These are phyloP conservation scores for Lobosporangium transversale DNA, from an alignment of 192 early-diverging fungal genomes.

Conservation along the genomic window DNA sequence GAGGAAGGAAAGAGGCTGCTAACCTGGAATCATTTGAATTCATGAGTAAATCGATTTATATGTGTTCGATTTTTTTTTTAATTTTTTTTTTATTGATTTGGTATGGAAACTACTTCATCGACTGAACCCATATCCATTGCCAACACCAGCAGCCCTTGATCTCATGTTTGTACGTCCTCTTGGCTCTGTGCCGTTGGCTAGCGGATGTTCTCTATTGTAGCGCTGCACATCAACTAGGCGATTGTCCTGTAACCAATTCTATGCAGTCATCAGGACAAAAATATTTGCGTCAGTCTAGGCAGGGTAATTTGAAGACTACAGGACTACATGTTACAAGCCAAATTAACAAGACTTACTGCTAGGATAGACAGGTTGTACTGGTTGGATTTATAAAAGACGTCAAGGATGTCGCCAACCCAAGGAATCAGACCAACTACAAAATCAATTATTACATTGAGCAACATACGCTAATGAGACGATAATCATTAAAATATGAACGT, in stretches of 20 bases:
- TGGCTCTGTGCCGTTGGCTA: constrained; percentile 18
- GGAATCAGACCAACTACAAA: constrained; percentile 38
- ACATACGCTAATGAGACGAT: constrained; percentile 25
- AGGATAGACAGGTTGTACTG: constrained; percentile 50
- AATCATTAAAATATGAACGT: no score
- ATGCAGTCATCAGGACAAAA: neutral
- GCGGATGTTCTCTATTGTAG: constrained; percentile 44
- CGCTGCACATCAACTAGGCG: constrained; percentile 32
- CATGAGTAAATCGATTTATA: neutral
- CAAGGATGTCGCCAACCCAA: constrained; percentile 42
- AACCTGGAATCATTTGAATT: no score
- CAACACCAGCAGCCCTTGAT: constrained; percentile 24
- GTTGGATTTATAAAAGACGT: constrained; percentile 49
- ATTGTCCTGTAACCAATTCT: constrained; percentile 44
- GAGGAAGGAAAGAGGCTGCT: no score
- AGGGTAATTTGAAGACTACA: neutral
- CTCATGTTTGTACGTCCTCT: constrained; percentile 70
- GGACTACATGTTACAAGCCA: neutral
- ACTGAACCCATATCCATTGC: constrained; percentile 7
- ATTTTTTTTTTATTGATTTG: neutral
- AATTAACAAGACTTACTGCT: constrained; percentile 21
- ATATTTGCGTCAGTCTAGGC: neutral
- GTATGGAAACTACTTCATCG: neutral
- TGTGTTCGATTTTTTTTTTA: neutral
- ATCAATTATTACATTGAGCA: constrained; percentile 37